Percentiles rank a stretch among this genome's conserved stretches.
Evolutionary conservation across 1,284 basidiomycete species (phyloP).

Genomic region (Anthracocystis walkeri): DNA sequence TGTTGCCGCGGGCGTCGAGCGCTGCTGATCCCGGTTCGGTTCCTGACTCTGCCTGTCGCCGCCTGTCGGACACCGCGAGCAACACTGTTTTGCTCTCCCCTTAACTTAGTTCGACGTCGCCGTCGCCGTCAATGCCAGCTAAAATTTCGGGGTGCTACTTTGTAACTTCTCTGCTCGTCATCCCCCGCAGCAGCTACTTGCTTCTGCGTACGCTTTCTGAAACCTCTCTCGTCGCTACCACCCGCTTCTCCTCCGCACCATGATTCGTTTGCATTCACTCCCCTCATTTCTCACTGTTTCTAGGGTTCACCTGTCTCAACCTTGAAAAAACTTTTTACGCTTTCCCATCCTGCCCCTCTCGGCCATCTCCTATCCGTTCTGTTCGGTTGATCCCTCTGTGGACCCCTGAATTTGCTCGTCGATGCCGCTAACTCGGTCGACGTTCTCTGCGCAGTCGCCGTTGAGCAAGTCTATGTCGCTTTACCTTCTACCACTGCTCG

Average conservation of each 20-base stretch:
- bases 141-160: slow-evolving; percentile 42
- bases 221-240: slow-evolving; percentile 17
- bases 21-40: slow-evolving; percentile 11
- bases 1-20: slow-evolving; percentile 4
- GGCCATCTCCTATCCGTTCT: slow-evolving; percentile 16
- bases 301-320: slow-evolving; percentile 23
- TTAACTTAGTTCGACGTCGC: slow-evolving; percentile 9
- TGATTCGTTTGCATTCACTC: slow-evolving; percentile 1
- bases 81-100: too few species aligned
- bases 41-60: slow-evolving; percentile 1
- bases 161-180: slow-evolving; percentile 42
- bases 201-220: slow-evolving; percentile 5
- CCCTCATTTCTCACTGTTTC: slow-evolving; percentile 22
- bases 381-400: background rate
- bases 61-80: slow-evolving; percentile 11
- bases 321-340: slow-evolving; percentile 18
- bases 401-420: slow-evolving; percentile 15
- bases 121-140: slow-evolving; percentile 4
- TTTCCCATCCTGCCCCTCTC: slow-evolving; percentile 1
- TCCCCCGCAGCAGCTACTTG: slow-evolving; percentile 23
- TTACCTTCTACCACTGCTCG: slow-evolving; percentile 21
- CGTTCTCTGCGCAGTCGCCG: slow-evolving; percentile 8
- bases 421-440: slow-evolving; percentile 20
- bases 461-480: slow-evolving; percentile 13
- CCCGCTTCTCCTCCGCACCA: background rate